These are phyloP conservation scores for Amanita rimosa DNA, from an alignment of 768 basidiomycete genomes.

Conservation along the genomic window DNA sequence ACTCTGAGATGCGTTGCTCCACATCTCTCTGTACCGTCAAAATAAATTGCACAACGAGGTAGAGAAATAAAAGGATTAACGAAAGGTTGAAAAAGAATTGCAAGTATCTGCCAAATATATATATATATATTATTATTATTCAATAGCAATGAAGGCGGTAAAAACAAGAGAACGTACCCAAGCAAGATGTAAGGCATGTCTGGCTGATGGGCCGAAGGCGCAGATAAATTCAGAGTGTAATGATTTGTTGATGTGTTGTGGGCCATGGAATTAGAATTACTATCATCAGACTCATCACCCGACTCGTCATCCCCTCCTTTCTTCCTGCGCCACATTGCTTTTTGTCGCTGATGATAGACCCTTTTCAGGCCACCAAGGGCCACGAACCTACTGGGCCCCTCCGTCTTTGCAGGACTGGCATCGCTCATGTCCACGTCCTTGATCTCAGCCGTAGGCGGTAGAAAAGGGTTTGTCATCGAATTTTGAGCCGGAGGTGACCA, in stretches of 20 bases:
- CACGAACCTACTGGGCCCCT: slow-evolving; percentile 34
- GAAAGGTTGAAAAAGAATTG: slow-evolving; percentile 93
- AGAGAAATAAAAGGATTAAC: slow-evolving; percentile 73
- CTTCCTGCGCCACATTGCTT: slow-evolving; percentile 22
- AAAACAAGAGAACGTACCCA: slow-evolving; percentile 42
- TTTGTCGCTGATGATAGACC: slow-evolving; percentile 52
- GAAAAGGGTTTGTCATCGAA: slow-evolving; percentile 50
- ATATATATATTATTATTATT: too few relatives aligned
- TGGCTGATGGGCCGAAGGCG: slow-evolving; percentile 40
- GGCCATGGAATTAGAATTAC: slow-evolving; percentile 23
- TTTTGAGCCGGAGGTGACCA: slow-evolving; percentile 60
- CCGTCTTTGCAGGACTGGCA: slow-evolving; percentile 43
- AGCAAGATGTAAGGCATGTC: slow-evolving; percentile 76
- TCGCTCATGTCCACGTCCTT: slow-evolving; percentile 73
- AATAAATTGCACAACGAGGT: slow-evolving; percentile 78
- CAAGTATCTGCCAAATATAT: slow-evolving; percentile 58
- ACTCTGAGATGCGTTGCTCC: slow-evolving; percentile 73
- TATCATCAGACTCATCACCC: slow-evolving; percentile 34
- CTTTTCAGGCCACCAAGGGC: slow-evolving; percentile 56
- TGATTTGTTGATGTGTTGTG: slow-evolving; percentile 64
- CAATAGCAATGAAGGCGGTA: background rate
- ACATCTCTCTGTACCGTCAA: slow-evolving; percentile 87
- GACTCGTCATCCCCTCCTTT: slow-evolving; percentile 19
- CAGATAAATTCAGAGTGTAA: slow-evolving; percentile 75
- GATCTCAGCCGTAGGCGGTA: slow-evolving; percentile 18